phyloP scores from a whole-genome alignment of 106 monocot species.

The Amphibolis antarctica region DNA sequence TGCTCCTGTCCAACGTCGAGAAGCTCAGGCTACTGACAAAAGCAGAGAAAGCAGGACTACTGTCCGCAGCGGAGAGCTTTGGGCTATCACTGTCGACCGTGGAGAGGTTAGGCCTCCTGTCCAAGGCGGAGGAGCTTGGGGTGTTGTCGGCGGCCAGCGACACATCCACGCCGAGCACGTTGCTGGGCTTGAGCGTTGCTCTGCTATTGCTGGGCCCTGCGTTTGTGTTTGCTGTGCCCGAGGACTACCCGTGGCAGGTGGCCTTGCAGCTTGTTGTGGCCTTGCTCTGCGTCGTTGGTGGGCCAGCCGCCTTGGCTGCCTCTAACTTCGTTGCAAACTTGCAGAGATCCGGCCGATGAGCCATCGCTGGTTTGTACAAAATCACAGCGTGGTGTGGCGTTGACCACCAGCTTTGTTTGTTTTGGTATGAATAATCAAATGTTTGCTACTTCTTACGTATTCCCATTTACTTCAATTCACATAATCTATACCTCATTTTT shows the following conservation, averaged over 20 bases:
- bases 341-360: conserved; percentile 38
- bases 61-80: conserved; percentile 64
- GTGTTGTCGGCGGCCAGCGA: conserved; percentile 78
- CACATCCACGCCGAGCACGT: conserved; percentile 42
- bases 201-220: conserved; percentile 52
- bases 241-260: conserved; percentile 53
- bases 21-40: conserved; percentile 84
- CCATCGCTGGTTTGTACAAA: background rate
- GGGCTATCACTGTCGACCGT: conserved; percentile 72
- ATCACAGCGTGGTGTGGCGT: background rate
- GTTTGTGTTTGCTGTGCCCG: conserved; percentile 64
- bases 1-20: conserved; percentile 89
- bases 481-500: no score
- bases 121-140: conserved; percentile 82
- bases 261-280: conserved; percentile 54
- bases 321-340: conserved; percentile 68
- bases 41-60: conserved; percentile 90
- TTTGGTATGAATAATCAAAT: no score
- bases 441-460: no score
- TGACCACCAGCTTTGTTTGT: no score
- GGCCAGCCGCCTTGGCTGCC: conserved; percentile 77
- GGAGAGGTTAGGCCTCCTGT: conserved; percentile 78
- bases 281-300: conserved; percentile 43
- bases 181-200: conserved; percentile 38
- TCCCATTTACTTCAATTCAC: no score